Conservation (phyloP, 169 alveolate genomes). For the Pseudocohnilembus persalinus region DNA sequence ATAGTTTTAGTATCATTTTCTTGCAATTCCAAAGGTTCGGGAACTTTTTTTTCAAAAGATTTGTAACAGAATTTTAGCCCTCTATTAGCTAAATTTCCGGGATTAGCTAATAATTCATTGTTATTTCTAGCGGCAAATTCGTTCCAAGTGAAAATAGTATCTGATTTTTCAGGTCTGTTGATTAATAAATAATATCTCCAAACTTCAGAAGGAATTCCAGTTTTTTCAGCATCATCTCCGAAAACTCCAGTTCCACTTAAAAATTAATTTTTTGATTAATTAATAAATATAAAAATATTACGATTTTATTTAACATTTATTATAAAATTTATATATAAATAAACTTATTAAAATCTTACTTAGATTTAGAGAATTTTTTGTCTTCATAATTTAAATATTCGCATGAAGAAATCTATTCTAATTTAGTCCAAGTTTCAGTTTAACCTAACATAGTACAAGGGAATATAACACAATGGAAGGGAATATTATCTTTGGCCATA, state of each 20-base stretch:
- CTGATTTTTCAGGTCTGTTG: conserved; percentile 84
- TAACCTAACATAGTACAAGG: conserved; percentile 83
- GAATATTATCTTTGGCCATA: conserved; percentile 89
- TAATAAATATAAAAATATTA: too few species aligned
- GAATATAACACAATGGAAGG: conserved; percentile 89
- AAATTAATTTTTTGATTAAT: too few species aligned
- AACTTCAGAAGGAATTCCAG: conserved; percentile 83
- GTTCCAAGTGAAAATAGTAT: conserved; percentile 84
- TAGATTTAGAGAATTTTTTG: conserved; percentile 65
- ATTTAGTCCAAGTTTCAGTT: conserved; percentile 66
- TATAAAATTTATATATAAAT: conserved; percentile 55
- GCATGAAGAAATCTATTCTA: conserved; percentile 75
- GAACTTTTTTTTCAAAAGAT: conserved; percentile 48
- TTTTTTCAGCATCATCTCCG: conserved; percentile 81
- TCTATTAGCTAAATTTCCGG: conserved; percentile 84
- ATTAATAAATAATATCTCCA: conserved; percentile 84
- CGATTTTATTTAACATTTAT: too few species aligned
- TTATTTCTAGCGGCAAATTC: conserved; percentile 83
- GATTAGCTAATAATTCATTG: conserved; percentile 81
- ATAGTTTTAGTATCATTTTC: conserved; percentile 60
- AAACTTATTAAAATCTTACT: too few species aligned
- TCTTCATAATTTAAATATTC: conserved; percentile 87
- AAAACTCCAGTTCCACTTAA: conserved; percentile 84
- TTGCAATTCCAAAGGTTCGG: conserved; percentile 32
- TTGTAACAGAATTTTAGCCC: conserved; percentile 57